Conservation (phyloP, 108 stramenopile genomes). For the Nitzschia palea region DNA sequence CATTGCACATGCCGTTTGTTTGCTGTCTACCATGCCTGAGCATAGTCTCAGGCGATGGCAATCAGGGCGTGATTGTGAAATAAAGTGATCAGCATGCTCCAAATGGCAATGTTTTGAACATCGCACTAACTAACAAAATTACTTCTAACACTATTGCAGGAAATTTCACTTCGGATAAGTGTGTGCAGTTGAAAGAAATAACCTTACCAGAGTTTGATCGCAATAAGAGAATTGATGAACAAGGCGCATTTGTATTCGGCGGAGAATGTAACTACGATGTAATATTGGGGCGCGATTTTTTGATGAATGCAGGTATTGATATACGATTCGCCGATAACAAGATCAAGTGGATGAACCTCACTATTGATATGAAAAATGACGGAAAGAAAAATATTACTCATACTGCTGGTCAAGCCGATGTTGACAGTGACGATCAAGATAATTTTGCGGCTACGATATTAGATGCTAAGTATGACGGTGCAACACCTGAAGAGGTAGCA, state of each 20-base stretch:
- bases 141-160: neutral
- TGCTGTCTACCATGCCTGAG: no score
- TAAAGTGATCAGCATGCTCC: no score
- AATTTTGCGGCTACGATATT: conserved; percentile 32
- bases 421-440: no score
- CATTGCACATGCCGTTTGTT: no score
- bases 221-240: neutral
- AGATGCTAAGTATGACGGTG: conserved; percentile 40
- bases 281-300: conserved; percentile 40
- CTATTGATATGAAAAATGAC: conserved; percentile 10
- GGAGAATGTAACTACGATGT: conserved; percentile 21
- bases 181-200: neutral
- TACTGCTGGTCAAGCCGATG: neutral
- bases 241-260: conserved; percentile 19
- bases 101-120: no score
- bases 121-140: no score
- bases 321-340: neutral
- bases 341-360: conserved; percentile 28
- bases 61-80: no score
- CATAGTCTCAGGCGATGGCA: no score
- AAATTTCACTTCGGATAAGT: neutral
- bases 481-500: conserved; percentile 17
- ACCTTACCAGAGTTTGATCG: conserved; percentile 31
- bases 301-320: conserved; percentile 25
- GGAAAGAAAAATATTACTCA: neutral